Base-by-base conservation (phyloP, 306 rosid genomes). In the Dryas octopetala region DNA sequence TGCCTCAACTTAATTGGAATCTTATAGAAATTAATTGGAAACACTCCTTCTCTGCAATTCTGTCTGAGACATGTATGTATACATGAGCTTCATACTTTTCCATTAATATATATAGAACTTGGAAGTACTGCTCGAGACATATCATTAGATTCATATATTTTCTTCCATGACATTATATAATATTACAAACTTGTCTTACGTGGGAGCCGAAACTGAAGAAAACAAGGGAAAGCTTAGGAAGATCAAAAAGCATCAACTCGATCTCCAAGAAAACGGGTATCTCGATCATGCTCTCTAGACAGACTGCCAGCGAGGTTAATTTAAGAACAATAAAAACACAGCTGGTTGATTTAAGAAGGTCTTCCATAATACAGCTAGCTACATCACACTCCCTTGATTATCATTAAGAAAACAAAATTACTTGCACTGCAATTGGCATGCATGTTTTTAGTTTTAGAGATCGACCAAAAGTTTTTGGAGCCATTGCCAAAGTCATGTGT, bases 141-240 rank as follows among this genome's bases (percentile, higher is more conserved):
- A 55, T 55, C 66, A 71, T 57, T 54, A 55, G 9, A 4, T 68
- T 9, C 40, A 58, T 58, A 32, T 32, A 32, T 32, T 32, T 1
- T 32, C 38, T 32, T 32, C 38, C 38, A 32, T 32, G 38, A 32
- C 19, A 68, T 26, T 67, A 26, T 66, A 66, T 66, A 19, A 41
- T 32, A 50, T 47, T 5, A 23, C 48, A 49, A 49, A 74, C 26
- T 26, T 15, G 9, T 8, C 10, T 4, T 8, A 9, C 17, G 62
- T 32, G 19, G 13, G 40, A 50, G 41, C 51, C 45, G 3, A 63
- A 74, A 51, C 19, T 19, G 32, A 38, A 63, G 64, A 43, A 75
- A 43, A 64, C 64, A 53, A 53, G 8, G 41, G 46, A 9, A n/a
- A 70, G 50, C 78, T 38, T 75, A 4, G 71, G 45, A 41, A 49